These are phyloP conservation scores for Leccinum pellstonianum DNA, from an alignment of 768 basidiomycete genomes.

Conservation along the genomic window DNA sequence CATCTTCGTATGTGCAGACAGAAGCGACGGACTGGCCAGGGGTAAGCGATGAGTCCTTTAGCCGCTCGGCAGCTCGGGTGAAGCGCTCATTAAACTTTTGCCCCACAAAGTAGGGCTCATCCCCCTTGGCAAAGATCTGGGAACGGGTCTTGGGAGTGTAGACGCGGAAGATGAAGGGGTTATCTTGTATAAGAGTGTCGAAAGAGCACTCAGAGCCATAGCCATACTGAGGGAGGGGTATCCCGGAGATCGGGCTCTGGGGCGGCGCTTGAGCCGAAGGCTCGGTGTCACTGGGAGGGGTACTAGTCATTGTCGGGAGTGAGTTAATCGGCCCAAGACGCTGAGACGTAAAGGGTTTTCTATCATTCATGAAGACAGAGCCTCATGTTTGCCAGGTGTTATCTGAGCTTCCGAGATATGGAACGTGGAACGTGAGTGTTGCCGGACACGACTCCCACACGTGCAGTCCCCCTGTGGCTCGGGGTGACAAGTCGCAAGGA, in stretches of 20 bases:
- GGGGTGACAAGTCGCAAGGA: background rate
- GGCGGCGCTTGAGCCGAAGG: conserved; percentile 11
- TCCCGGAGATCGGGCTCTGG: conserved; percentile 23
- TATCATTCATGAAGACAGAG: conserved; percentile 16
- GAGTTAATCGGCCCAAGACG: conserved; percentile 8
- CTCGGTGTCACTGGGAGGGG: conserved; percentile 16
- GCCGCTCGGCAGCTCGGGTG: conserved; percentile 38
- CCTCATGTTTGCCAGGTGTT: conserved; percentile 35
- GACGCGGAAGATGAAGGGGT: conserved; percentile 77
- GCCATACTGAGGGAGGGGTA: conserved; percentile 66
- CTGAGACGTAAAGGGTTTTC: conserved; percentile 24
- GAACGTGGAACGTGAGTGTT: conserved; percentile 4
- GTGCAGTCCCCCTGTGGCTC: conserved; percentile 20
- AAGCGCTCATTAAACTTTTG: conserved; percentile 55
- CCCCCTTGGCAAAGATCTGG: conserved; percentile 46
- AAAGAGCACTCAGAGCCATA: conserved; percentile 66
- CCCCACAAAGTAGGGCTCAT: conserved; percentile 67
- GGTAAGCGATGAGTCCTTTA: conserved; percentile 30
- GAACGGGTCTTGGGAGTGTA: conserved; percentile 69
- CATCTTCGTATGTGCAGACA: conserved; percentile 54
- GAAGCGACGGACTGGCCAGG: conserved; percentile 33
- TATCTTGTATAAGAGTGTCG: conserved; percentile 55
- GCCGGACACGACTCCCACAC: conserved; percentile 22
- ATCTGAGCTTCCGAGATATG: conserved; percentile 26
- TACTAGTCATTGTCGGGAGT: conserved; percentile 26